A percentile compares a stretch with the other conserved stretches of the same genome.
Evolutionary conservation across 768 basidiomycete species (phyloP).

Genomic region (Pluteus cervinus): DNA sequence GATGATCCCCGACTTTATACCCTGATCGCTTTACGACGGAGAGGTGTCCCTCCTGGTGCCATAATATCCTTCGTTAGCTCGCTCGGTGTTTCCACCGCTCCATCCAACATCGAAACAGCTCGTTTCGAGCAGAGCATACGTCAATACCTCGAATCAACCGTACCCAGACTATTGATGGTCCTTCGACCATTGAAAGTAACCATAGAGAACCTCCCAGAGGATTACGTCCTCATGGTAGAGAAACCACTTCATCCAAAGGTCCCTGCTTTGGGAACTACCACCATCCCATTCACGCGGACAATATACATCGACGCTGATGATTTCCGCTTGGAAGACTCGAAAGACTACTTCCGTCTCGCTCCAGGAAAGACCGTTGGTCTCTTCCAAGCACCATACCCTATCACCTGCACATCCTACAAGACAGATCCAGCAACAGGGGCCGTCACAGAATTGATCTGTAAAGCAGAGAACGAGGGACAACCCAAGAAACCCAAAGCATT

Average conservation of each 20-base stretch:
- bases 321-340: conserved; percentile 86
- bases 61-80: conserved; percentile 89
- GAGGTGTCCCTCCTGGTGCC: conserved; percentile 96
- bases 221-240: conserved; percentile 75
- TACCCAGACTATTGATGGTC: conserved; percentile 88
- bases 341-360: conserved; percentile 95
- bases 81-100: conserved; percentile 87
- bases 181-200: conserved; percentile 85
- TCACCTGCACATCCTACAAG: conserved; percentile 89
- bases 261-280: conserved; percentile 76
- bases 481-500: conserved; percentile 84
- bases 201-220: conserved; percentile 86
- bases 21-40: conserved; percentile 88
- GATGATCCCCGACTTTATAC: conserved; percentile 98
- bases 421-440: conserved; percentile 65
- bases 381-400: conserved; percentile 87
- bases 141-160: conserved; percentile 83
- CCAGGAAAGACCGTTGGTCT: conserved; percentile 97
- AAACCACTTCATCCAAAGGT: conserved; percentile 95
- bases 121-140: conserved; percentile 91
- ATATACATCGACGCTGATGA: conserved; percentile 93
- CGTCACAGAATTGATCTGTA: conserved; percentile 75
- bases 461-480: conserved; percentile 63
- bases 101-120: conserved; percentile 76
- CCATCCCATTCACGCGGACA: conserved; percentile 79